Conservation (phyloP, 2,329 filamentous ascomycete species). For the Grosmannia serpens region DNA sequence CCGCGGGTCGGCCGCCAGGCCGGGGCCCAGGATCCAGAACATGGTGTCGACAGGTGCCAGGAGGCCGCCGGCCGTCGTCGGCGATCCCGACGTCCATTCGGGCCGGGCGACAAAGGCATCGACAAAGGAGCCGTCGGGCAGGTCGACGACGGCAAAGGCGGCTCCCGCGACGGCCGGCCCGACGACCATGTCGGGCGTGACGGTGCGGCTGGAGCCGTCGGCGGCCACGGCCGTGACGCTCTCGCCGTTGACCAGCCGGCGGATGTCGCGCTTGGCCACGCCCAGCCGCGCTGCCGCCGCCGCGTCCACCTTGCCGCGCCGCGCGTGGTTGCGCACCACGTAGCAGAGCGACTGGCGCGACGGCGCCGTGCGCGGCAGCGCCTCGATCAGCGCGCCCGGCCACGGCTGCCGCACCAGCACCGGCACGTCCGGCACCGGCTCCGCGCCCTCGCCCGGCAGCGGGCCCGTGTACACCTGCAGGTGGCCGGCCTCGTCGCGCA, state of each 20-base stretch:
- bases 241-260: conserved; percentile 48
- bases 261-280: conserved; percentile 47
- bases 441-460: conserved; percentile 33
- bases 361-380: conserved; percentile 57
- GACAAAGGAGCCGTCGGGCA: conserved; percentile 62
- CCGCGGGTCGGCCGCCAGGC: conserved; percentile 48
- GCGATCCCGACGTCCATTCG: conserved; percentile 48
- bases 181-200: conserved; percentile 83
- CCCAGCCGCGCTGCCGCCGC: conserved; percentile 52
- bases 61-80: conserved; percentile 31
- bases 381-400: conserved; percentile 55
- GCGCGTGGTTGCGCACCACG: conserved; percentile 64
- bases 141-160: conserved; percentile 69
- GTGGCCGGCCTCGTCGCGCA: conserved; percentile 51
- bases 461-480: conserved; percentile 63
- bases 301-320: conserved; percentile 70
- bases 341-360: conserved; percentile 68
- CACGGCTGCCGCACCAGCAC: conserved; percentile 68
- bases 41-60: conserved; percentile 57
- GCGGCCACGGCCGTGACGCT: conserved; percentile 54
- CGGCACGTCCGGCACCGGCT: conserved; percentile 47
- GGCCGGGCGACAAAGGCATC: conserved; percentile 55
- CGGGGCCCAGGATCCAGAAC: conserved; percentile 71
- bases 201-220: conserved; percentile 26
- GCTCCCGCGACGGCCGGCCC: conserved; percentile 53